Evolutionary conservation across 495 filamentous ascomycete species (phyloP).

Genomic region (Tuber umbilicatum): DNA sequence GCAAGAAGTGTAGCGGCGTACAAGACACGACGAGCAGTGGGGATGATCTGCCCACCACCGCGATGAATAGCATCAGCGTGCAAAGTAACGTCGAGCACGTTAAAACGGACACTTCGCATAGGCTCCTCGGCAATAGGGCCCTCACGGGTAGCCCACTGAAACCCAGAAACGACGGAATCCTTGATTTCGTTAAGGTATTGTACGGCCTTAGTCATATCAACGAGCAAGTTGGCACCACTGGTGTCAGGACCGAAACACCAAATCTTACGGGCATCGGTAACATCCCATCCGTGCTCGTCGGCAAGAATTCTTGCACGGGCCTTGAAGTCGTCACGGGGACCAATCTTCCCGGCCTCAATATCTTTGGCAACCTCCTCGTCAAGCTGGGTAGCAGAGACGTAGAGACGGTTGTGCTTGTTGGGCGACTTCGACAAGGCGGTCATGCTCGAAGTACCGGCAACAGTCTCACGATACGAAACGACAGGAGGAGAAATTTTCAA

Average conservation of each 20-base stretch:
- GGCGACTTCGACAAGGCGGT: constrained; percentile 98
- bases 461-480: constrained; percentile 96
- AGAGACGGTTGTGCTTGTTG: constrained; percentile 99
- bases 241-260: constrained; percentile 99
- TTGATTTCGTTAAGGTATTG: constrained; percentile 99
- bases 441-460: constrained; percentile 72
- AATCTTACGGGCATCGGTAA: constrained; percentile 99
- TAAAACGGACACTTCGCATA: constrained; percentile 94
- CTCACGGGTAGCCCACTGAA: constrained; percentile 99
- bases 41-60: constrained; percentile 98
- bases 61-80: constrained; percentile 99
- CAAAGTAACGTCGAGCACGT: constrained; percentile 98
- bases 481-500: constrained; percentile 95
- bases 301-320: constrained; percentile 91
- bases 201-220: constrained; percentile 99
- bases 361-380: constrained; percentile 81
- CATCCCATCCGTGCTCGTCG: constrained; percentile 98
- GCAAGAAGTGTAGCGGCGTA: constrained; percentile 89
- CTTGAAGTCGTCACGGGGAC: constrained; percentile 98
- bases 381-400: constrained; percentile 82
- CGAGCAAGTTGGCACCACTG: constrained; percentile 92
- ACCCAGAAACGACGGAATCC: constrained; percentile 98
- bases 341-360: constrained; percentile 89
- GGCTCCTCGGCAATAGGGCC: constrained; percentile 97
- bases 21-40: constrained; percentile 93